Evolutionary conservation across 768 basidiomycete genomes (phyloP), one percentile per base, ranked within the genome.

Genomic region (Podaxis pistillaris): DNA sequence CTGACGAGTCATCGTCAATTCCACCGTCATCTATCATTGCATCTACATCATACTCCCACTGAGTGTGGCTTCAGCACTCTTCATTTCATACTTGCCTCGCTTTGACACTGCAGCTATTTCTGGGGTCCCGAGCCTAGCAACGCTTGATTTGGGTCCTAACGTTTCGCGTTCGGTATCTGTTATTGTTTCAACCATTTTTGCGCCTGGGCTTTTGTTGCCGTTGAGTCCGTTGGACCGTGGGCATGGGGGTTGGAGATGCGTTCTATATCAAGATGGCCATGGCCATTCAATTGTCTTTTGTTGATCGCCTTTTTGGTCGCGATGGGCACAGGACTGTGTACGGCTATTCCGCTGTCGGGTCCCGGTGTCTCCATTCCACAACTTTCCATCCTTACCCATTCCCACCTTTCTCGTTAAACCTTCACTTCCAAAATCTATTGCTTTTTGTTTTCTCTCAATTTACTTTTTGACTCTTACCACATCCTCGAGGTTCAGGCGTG

Each of bases 51-150:
- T 22, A 15, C 24, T 50, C 49, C 22, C 49, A 46, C 8, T 3
- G 19, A 15, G 49, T 9, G 22, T 11, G 24, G 22, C 11, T 22
- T 12, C 22, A 7, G 22, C 22, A 13, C 26, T 1, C 24, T 47
- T 36, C 58, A n/a, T 38, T 49, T 4, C 49, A 36, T 28, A 8
- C n/a, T 44, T 28, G 26, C 51, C 33, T 22, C n/a, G 17, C 54
- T 55, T 40, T 3, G 19, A 7, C 44, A 46, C 19, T 19, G 44
- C 17, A n/a, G 11, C 26, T 38, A 30, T 41, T 44, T 17, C 30
- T 19, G 59, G 59, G 38, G 59, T 60, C 59, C 46, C 26, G n/a
- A n/a, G 15, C 19, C n/a, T 46, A 46, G 44, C 4, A 41, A 30
- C 41, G 24, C 33, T 51, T 24, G 33, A 40, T 59, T 51, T 51